phyloP scores from a whole-genome alignment of 2,329 filamentous ascomycete genomes.

The Fusarium sp. region DNA sequence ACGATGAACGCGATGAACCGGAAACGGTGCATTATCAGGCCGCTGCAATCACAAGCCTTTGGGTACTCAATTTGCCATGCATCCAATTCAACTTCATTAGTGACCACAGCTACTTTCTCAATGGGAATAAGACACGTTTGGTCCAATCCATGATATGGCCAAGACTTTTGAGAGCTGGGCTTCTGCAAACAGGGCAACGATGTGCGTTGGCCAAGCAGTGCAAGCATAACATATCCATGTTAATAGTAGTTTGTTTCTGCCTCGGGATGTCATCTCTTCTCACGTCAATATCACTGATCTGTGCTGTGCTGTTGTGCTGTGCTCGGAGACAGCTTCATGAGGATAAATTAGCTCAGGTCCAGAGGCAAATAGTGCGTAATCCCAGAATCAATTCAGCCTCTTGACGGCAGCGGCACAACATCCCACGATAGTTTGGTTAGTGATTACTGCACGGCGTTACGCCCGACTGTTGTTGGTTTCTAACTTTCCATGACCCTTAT shows the following conservation, averaged over 20 bases:
- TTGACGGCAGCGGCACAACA: no score
- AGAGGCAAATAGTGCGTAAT: conserved; percentile 18
- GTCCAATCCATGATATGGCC: conserved; percentile 34
- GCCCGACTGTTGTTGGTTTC: conserved; percentile 29
- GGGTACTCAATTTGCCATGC: neutral
- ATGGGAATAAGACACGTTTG: conserved; percentile 15
- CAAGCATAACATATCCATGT: neutral
- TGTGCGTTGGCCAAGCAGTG: conserved; percentile 24
- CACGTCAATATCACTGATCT: neutral
- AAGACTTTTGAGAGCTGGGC: conserved; percentile 32
- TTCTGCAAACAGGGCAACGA: conserved; percentile 25
- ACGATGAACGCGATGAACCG: conserved; percentile 27
- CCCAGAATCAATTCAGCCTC: conserved; percentile 24
- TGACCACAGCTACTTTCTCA: neutral
- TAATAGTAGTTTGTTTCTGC: conserved; percentile 10
- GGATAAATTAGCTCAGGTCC: conserved; percentile 4
- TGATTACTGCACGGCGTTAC: conserved; percentile 4
- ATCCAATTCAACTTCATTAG: neutral
- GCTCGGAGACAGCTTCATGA: conserved; percentile 5
- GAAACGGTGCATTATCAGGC: neutral
- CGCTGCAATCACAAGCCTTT: neutral
- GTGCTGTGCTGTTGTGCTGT: neutral
- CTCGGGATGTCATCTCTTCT: neutral
- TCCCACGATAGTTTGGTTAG: conserved; percentile 16
- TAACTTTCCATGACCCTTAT: conserved; percentile 14